phyloP scores from a whole-genome alignment of 176 grass and related monocot species.

The Echinochloa phyllopogon region DNA sequence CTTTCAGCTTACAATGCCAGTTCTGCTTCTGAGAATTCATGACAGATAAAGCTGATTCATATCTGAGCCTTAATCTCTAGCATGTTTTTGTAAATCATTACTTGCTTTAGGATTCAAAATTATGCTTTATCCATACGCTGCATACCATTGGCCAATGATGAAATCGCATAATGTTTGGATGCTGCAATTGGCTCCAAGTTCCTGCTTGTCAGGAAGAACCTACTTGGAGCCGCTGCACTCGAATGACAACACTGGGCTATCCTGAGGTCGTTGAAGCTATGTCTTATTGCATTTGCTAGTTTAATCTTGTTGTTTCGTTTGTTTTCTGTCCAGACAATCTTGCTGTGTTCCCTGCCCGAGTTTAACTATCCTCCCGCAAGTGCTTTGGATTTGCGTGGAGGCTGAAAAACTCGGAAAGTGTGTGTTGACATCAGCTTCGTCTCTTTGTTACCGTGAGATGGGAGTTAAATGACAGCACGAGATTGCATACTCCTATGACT shows the following conservation, averaged over 20 bases:
- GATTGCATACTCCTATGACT: background rate
- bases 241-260: conserved; percentile 14
- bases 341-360: background rate
- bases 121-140: background rate
- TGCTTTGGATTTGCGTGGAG: conserved; percentile 25
- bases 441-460: conserved; percentile 43
- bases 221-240: conserved; percentile 43
- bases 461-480: conserved; percentile 73
- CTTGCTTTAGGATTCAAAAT: background rate
- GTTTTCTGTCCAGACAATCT: background rate
- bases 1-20: conserved; percentile 55
- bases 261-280: conserved; percentile 17
- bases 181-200: conserved; percentile 39
- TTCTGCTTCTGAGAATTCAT: conserved; percentile 71
- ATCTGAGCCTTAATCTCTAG: conserved; percentile 38
- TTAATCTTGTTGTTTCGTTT: background rate
- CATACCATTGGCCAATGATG: background rate
- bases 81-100: background rate
- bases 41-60: conserved; percentile 50
- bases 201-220: conserved; percentile 51
- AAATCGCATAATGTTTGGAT: background rate
- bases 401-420: conserved; percentile 57
- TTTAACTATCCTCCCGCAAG: conserved; percentile 55
- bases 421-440: conserved; percentile 77
- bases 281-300: background rate